phyloP scores from a whole-genome alignment of 1,284 basidiomycete genomes.

The Heterobasidion irregulare region DNA sequence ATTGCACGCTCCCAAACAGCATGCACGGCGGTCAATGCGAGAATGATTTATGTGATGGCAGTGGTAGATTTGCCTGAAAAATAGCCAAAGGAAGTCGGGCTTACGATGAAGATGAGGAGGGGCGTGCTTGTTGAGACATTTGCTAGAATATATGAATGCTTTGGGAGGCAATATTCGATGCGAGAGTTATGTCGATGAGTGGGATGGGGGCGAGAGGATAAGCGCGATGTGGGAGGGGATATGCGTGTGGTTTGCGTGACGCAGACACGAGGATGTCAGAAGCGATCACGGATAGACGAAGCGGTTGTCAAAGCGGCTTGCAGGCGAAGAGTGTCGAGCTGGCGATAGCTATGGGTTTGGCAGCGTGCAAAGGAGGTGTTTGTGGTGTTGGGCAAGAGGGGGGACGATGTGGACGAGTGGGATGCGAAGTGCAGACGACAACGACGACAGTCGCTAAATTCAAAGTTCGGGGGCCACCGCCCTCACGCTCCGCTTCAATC shows the following conservation, averaged over 20 bases:
- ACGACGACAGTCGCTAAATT: not conserved
- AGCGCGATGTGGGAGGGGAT: slow-evolving; percentile 7
- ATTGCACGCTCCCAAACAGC: no score
- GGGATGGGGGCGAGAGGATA: slow-evolving; percentile 5
- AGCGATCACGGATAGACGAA: not conserved
- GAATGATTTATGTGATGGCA: no score
- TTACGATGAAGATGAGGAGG: slow-evolving; percentile 27
- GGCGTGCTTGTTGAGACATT: slow-evolving; percentile 23
- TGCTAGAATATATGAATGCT: not conserved
- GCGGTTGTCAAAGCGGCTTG: not conserved
- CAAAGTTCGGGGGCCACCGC: slow-evolving; percentile 4
- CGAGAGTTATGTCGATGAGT: not conserved
- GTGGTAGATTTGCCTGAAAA: no score
- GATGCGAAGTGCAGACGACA: not conserved
- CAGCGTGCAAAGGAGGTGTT: not conserved
- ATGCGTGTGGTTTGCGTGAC: not conserved
- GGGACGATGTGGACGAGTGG: not conserved
- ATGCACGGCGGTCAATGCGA: no score
- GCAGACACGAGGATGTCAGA: not conserved
- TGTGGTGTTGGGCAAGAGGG: not conserved
- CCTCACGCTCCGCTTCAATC: slow-evolving; percentile 10
- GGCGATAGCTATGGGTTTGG: not conserved
- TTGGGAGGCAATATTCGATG: not conserved
- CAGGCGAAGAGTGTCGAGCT: not conserved
- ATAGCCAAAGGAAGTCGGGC: slow-evolving; percentile 5